Evolutionary conservation across 768 basidiomycete species (phyloP), one percentile per base, ranked within the genome.

Genomic region (Cyclocybe aegerita): DNA sequence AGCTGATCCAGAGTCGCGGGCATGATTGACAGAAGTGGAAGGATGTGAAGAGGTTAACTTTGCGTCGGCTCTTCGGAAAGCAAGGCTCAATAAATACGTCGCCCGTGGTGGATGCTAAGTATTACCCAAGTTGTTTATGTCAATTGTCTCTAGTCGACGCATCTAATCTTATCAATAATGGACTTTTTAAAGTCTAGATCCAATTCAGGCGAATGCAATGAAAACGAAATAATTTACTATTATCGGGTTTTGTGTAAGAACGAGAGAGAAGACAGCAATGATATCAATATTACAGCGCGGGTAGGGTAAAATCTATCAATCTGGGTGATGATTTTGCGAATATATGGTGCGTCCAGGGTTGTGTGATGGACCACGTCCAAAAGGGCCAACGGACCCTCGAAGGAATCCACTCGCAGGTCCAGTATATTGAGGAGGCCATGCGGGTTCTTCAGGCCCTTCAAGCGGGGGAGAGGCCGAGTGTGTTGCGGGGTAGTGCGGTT

Each of bases 341-440:
- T 85, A 84, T 54, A 85, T 83, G 30, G 83, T 85, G 57, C 82
- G 81, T 49, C 82, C 83, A 2, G 79, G 73, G 50, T 80, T 81
- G 60, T 76, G 73, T 16, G 61, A 50, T 39, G 67, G 23, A 23
- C 23, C 56, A 47, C 69, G 70, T 37, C 71, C 71, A 60, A 79
- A 76, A 4, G 75, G 60, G 31, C 61, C 66, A 12, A 60, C 66
- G 15, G 79, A 64, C 9, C 75, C 78, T 50, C 73, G 75, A 36
- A 79, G 59, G 48, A 78, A 77, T 2, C 72, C 78, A 46, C 78
- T 81, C 1, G 77, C 74, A 29, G 81, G 76, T 6, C 77, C 79
- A 10, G 76, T 72, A 49, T 73, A 75, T 50, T 55, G 61, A 38
- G 68, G 68, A n/a, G 70, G 52, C 69, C 68, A 67, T 14, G 55